A percentile compares a stretch with the other conserved stretches of the same genome.
Conservation (phyloP, 2,329 filamentous ascomycete genomes). For the Aspergillus udagawae region DNA sequence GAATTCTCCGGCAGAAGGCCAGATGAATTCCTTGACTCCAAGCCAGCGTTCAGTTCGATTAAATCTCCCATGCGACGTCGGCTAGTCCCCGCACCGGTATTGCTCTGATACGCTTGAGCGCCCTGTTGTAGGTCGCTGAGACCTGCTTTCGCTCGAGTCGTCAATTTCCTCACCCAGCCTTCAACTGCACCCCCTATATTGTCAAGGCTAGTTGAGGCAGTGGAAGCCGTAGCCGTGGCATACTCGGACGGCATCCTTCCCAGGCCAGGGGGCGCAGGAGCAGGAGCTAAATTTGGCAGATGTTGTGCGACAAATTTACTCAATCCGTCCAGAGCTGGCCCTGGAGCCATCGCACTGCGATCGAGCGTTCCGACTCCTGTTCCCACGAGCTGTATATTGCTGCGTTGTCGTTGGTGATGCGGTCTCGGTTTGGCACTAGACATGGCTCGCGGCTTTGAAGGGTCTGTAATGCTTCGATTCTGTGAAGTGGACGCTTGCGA, state of each 20-base stretch:
- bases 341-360: constrained; percentile 48
- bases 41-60: constrained; percentile 41
- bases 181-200: constrained; percentile 85
- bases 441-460: constrained; percentile 23
- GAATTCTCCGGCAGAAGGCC: constrained; percentile 11
- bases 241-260: constrained; percentile 33
- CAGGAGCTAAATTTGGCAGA: constrained; percentile 70
- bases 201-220: constrained; percentile 56
- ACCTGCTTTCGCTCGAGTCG: constrained; percentile 44
- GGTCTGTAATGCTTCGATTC: constrained; percentile 26
- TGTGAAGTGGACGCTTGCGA: constrained; percentile 22
- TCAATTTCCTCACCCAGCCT: constrained; percentile 82
- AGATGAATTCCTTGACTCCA: constrained; percentile 25
- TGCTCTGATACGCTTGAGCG: constrained; percentile 16
- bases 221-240: constrained; percentile 27
- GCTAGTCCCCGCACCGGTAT: constrained; percentile 20
- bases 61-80: constrained; percentile 37
- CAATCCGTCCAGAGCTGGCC: constrained; percentile 77
- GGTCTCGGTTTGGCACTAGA: constrained; percentile 28
- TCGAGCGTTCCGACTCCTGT: constrained; percentile 85
- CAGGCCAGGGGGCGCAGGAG: constrained; percentile 54
- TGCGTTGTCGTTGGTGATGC: constrained; percentile 39
- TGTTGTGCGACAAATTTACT: constrained; percentile 83
- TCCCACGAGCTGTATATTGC: constrained; percentile 63
- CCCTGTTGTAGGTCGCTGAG: constrained; percentile 38